Conservation (phyloP, 2,329 filamentous ascomycete species). For the Mycocentrospora acerina region DNA sequence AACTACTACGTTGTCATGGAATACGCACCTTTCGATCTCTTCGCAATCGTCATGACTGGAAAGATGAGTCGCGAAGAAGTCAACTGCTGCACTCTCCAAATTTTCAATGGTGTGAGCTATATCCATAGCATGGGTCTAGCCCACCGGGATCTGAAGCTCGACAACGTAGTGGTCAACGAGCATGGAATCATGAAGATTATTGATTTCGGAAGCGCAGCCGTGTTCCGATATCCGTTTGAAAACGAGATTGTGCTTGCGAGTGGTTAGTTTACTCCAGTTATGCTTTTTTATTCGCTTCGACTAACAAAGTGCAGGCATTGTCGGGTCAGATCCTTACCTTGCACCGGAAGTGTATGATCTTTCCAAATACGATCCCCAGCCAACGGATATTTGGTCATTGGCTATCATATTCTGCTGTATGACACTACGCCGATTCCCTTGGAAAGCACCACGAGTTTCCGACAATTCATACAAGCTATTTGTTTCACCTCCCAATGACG, state of each 20-base stretch:
- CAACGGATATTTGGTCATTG: slow-evolving; percentile 95
- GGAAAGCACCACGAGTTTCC: slow-evolving; percentile 88
- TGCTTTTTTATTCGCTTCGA: background rate
- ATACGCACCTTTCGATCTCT: slow-evolving; percentile 92
- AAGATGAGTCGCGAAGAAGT: slow-evolving; percentile 94
- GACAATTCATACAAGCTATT: slow-evolving; percentile 97
- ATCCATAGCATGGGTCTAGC: slow-evolving; percentile 93
- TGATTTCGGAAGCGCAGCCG: slow-evolving; percentile 95
- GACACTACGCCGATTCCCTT: slow-evolving; percentile 91
- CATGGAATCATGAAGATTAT: slow-evolving; percentile 99
- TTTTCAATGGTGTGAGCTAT: slow-evolving; percentile 91
- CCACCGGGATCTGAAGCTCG: slow-evolving; percentile 91
- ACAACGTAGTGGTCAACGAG: slow-evolving; percentile 97
- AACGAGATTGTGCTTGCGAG: slow-evolving; percentile 78
- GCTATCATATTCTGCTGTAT: slow-evolving; percentile 99
- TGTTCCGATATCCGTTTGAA: slow-evolving; percentile 97
- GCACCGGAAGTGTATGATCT: slow-evolving; percentile 96
- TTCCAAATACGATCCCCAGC: slow-evolving; percentile 88
- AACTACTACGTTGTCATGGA: slow-evolving; percentile 99
- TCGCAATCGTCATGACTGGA: slow-evolving; percentile 98
- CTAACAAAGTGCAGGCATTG: slow-evolving; percentile 59
- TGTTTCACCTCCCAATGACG: slow-evolving; percentile 71
- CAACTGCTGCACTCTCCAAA: slow-evolving; percentile 88
- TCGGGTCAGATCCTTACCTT: slow-evolving; percentile 91
- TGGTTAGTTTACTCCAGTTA: slow-evolving; percentile 57